Percentiles rank a stretch among this genome's conserved stretches.
Conservation (phyloP, 1,284 basidiomycete genomes). For the Xerocomus minutiporus region DNA sequence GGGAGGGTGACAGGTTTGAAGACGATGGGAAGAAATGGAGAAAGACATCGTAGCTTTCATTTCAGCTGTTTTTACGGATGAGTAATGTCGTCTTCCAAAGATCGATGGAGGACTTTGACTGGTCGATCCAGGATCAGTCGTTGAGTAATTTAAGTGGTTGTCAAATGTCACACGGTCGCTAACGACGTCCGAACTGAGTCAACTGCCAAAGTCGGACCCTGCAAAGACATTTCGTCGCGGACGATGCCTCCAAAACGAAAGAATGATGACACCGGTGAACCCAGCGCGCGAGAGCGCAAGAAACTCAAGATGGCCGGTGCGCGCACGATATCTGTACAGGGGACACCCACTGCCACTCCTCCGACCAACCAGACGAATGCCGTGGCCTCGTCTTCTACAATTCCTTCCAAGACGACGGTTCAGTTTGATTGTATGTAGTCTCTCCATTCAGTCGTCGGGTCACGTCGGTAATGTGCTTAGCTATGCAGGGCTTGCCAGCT, state of each 20-base stretch:
- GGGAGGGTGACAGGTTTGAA: no score
- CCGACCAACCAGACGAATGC: conserved; percentile 14
- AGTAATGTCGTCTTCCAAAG: no score
- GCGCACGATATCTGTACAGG: conserved; percentile 65
- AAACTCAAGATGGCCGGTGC: conserved; percentile 60
- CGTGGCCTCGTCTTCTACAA: conserved; percentile 25
- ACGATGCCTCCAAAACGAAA: conserved; percentile 54
- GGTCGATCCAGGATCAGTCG: no score
- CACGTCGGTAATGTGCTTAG: conserved; percentile 31
- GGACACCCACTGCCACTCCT: conserved; percentile 25
- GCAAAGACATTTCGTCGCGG: no score
- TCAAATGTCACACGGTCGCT: no score
- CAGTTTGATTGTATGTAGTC: conserved; percentile 38
- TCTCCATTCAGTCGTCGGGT: neutral
- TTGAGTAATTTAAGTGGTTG: no score
- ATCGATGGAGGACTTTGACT: no score
- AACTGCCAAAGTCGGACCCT: no score
- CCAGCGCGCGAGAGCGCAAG: conserved; percentile 57
- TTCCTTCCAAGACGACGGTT: conserved; percentile 38
- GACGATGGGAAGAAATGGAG: no score
- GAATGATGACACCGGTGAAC: conserved; percentile 35
- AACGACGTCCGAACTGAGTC: no score
- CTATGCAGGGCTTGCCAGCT: conserved; percentile 59
- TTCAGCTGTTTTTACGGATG: no score
- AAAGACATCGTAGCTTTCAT: no score